Evolutionary conservation across 2,329 filamentous ascomycete species (phyloP).

Genomic region (Chalara sp.): DNA sequence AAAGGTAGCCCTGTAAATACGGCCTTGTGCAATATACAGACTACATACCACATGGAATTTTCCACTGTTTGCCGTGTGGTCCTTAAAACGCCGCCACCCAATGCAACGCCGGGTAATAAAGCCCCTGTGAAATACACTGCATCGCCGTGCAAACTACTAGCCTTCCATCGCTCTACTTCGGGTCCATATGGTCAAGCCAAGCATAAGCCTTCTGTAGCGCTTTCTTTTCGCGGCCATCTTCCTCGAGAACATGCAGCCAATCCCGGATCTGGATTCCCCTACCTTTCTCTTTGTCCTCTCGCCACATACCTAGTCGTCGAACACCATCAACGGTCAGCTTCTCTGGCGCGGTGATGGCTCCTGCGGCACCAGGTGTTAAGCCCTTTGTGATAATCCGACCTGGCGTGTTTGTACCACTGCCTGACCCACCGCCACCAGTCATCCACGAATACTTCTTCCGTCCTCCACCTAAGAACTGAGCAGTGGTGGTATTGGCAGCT

Average conservation of each 20-base stretch:
- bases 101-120: conserved; percentile 18
- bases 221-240: conserved; percentile 62
- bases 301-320: conserved; percentile 64
- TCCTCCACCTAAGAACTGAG: conserved; percentile 63
- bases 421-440: conserved; percentile 46
- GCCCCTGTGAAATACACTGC: conserved; percentile 11
- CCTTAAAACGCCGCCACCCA: conserved; percentile 1
- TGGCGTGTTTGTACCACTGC: conserved; percentile 47
- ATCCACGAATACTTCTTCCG: conserved; percentile 74
- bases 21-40: background rate
- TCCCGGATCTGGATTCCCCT: conserved; percentile 79
- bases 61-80: background rate
- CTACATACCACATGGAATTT: background rate
- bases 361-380: conserved; percentile 28
- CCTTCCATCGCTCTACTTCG: conserved; percentile 29
- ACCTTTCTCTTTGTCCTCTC: conserved; percentile 72
- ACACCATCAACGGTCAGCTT: conserved; percentile 49
- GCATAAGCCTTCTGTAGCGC: conserved; percentile 44
- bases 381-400: conserved; percentile 25
- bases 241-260: conserved; percentile 71
- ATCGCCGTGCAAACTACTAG: conserved; percentile 2
- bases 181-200: conserved; percentile 20
- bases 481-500: conserved; percentile 77
- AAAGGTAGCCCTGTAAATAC: too few relatives aligned
- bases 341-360: conserved; percentile 29